Evolutionary conservation across 1,139 yeast genomes (phyloP).

Genomic region (Saccharomyces hybrid): DNA sequence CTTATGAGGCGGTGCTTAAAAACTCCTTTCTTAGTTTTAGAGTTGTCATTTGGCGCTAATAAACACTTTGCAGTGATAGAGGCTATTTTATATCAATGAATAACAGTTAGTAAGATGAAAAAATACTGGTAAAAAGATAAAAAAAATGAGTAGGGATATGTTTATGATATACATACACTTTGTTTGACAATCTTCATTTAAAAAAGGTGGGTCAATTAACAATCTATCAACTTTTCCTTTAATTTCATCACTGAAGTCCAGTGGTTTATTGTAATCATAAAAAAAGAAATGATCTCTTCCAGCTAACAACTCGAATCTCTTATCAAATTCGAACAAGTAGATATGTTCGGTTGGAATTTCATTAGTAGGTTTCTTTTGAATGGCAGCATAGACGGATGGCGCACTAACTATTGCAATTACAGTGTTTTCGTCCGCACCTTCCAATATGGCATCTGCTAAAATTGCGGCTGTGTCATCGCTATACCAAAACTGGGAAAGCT

Average conservation of each 20-base stretch:
- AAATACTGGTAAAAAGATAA: not conserved
- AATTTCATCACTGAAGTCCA: slow-evolving; percentile 50
- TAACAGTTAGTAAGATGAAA: slow-evolving; percentile 4
- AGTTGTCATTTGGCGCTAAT: slow-evolving; percentile 37
- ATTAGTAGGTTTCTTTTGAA: slow-evolving; percentile 44
- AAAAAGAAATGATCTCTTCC: slow-evolving; percentile 57
- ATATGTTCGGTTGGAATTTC: slow-evolving; percentile 59
- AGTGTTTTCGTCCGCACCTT: slow-evolving; percentile 66
- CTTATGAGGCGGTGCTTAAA: slow-evolving; percentile 49
- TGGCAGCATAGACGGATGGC: slow-evolving; percentile 86
- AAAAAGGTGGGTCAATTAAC: slow-evolving; percentile 84
- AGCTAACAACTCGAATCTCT: slow-evolving; percentile 64
- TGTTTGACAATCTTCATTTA: slow-evolving; percentile 72
- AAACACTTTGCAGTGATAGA: slow-evolving; percentile 61
- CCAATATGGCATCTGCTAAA: slow-evolving; percentile 61
- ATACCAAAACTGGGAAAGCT: slow-evolving; percentile 87
- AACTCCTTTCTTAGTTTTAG: slow-evolving; percentile 36
- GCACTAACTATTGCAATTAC: slow-evolving; percentile 76
- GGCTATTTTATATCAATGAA: slow-evolving; percentile 26
- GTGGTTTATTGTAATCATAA: slow-evolving; percentile 70
- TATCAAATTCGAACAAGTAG: slow-evolving; percentile 71
- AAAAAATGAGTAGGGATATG: not conserved
- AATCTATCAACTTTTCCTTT: slow-evolving; percentile 61
- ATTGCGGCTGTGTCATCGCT: slow-evolving; percentile 60
- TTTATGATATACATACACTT: slow-evolving; percentile 35